A percentile compares a stretch with the other conserved stretches of the same genome.
Conservation (phyloP, 2,329 filamentous ascomycete genomes). For the Penicillium sp. region DNA sequence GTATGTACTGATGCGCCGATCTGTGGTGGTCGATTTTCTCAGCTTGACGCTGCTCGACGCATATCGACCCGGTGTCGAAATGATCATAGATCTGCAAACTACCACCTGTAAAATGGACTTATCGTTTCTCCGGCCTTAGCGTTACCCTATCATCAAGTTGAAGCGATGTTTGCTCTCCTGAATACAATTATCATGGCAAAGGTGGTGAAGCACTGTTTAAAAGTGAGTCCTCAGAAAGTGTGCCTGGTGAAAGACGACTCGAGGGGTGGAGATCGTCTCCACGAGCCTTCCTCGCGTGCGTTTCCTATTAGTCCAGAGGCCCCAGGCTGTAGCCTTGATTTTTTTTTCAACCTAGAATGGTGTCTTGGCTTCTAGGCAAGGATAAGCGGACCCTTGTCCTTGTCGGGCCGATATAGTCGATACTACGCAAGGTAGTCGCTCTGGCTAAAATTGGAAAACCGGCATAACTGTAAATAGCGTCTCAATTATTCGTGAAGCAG, state of each 20-base stretch:
- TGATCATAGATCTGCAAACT: too few relatives aligned
- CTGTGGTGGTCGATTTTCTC: neutral
- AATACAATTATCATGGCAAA: too few relatives aligned
- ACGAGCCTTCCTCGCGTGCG: neutral
- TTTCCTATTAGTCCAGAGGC: neutral
- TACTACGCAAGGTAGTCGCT: too few relatives aligned
- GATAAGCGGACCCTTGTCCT: neutral
- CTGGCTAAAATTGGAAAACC: too few relatives aligned
- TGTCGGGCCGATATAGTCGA: neutral
- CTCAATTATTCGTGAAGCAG: too few relatives aligned
- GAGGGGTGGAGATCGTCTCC: neutral
- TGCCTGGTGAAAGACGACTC: neutral
- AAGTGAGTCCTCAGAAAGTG: neutral
- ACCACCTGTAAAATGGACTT: neutral
- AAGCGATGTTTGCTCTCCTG: too few relatives aligned
- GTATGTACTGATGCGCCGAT: neutral
- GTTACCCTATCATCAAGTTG: neutral
- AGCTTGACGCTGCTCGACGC: neutral
- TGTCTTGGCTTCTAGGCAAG: neutral
- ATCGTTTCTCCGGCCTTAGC: neutral
- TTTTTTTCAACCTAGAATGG: constrained; percentile 1
- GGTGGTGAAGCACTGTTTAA: too few relatives aligned
- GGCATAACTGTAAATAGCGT: too few relatives aligned
- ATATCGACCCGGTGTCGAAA: neutral
- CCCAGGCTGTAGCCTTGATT: constrained; percentile 1